A percentile compares a stretch with the other conserved stretches of the same genome.
phyloP scores from a whole-genome alignment of 345 rosid species.

The Acer negundo region DNA sequence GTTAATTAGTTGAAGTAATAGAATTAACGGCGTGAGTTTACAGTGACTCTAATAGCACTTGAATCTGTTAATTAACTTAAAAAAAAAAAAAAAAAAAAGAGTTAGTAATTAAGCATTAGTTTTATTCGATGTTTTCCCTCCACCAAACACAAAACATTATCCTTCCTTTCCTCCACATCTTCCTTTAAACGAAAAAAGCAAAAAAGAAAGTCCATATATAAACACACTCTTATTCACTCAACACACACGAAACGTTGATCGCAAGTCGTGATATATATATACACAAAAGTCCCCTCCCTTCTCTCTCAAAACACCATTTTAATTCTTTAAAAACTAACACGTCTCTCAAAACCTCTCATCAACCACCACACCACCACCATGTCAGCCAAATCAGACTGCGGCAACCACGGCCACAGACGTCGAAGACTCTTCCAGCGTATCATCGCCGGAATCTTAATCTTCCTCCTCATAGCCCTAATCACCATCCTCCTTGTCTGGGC shows the following conservation, averaged over 20 bases:
- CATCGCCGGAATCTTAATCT: conserved; percentile 46
- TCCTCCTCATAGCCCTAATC: conserved; percentile 54
- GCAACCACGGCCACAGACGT: conserved; percentile 35
- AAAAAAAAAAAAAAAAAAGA: too few species aligned
- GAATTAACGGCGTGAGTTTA: too few species aligned
- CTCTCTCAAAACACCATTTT: too few species aligned
- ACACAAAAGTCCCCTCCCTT: neutral
- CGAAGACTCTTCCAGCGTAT: conserved; percentile 36
- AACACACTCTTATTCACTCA: neutral
- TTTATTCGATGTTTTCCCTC: neutral
- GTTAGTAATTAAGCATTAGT: neutral
- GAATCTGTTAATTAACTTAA: too few species aligned
- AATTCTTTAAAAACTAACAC: neutral
- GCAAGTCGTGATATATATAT: neutral
- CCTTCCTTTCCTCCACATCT: too few species aligned
- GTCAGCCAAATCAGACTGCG: conserved; percentile 51
- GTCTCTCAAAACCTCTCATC: neutral
- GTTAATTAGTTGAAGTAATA: too few species aligned
- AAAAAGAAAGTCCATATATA: neutral
- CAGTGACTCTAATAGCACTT: too few species aligned
- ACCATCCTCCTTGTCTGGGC: conserved; percentile 80
- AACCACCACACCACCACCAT: conserved; percentile 25
- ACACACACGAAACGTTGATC: neutral
- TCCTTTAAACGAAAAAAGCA: neutral
- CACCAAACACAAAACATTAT: neutral